phyloP scores from a whole-genome alignment of 2,329 filamentous ascomycete species.

The Botrytis fragariae region DNA sequence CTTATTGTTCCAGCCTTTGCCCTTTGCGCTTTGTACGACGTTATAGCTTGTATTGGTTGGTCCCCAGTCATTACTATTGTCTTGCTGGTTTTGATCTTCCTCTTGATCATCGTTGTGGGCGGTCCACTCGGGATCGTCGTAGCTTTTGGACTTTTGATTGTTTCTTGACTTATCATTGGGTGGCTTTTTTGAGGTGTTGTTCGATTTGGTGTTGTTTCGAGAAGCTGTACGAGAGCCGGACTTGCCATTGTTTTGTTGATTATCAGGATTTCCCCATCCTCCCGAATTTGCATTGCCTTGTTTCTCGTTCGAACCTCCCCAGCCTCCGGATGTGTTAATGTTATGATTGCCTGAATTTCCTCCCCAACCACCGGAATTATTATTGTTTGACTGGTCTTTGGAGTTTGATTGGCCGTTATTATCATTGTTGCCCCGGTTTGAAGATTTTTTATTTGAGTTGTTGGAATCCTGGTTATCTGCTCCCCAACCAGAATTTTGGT shows the following conservation, averaged over 20 bases:
- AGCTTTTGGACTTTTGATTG: neutral
- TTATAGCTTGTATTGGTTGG: neutral
- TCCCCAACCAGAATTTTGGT: slow-evolving; percentile 7
- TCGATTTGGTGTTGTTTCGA: neutral
- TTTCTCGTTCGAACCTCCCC: slow-evolving; percentile 9
- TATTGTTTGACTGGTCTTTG: slow-evolving; percentile 1
- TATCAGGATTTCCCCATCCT: slow-evolving; percentile 1
- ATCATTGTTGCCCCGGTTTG: slow-evolving; percentile 10
- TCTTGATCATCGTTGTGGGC: neutral
- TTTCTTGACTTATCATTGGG: neutral
- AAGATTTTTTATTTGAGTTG: neutral
- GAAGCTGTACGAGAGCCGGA: slow-evolving; percentile 22
- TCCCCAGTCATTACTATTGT: neutral
- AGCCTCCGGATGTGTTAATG: neutral
- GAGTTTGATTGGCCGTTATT: neutral
- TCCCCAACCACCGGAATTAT: slow-evolving; percentile 24
- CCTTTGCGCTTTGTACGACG: slow-evolving; percentile 12
- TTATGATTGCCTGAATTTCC: neutral
- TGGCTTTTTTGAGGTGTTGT: neutral
- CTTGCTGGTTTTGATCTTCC: neutral
- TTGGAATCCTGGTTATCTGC: slow-evolving; percentile 11
- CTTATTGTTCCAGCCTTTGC: slow-evolving; percentile 14
- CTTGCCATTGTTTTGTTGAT: slow-evolving; percentile 16
- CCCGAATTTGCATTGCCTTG: slow-evolving; percentile 16
- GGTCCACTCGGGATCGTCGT: slow-evolving; percentile 10